A percentile compares a stretch with the other conserved stretches of the same genome.
These are phyloP conservation scores for Kockovaella imperatae DNA, from an alignment of 768 basidiomycete species.

Conservation along the genomic window DNA sequence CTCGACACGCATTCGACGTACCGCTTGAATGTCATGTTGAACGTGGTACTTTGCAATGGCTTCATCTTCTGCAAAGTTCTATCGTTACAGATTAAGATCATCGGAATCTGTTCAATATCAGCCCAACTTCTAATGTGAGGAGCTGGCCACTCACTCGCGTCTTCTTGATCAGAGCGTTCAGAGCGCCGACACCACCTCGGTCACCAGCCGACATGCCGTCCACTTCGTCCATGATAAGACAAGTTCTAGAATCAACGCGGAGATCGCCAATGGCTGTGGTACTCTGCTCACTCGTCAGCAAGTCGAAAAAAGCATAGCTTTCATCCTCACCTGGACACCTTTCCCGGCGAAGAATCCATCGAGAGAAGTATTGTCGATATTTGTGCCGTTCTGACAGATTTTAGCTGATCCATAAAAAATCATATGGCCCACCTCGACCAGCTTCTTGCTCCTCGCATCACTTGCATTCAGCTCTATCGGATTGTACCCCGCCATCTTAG, in stretches of 20 bases:
- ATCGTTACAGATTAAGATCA: conserved; percentile 97
- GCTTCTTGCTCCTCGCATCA: conserved; percentile 89
- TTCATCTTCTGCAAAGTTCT: conserved; percentile 78
- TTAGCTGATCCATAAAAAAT: not conserved
- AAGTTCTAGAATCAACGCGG: conserved; percentile 65
- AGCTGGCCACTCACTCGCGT: conserved; percentile 55
- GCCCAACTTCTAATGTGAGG: not conserved
- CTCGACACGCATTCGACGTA: conserved; percentile 47
- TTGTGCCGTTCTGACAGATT: conserved; percentile 64
- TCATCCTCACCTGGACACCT: conserved; percentile 22
- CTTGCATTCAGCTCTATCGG: conserved; percentile 96
- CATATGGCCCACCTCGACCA: conserved; percentile 65
- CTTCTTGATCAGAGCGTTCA: conserved; percentile 87
- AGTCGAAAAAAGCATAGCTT: not conserved
- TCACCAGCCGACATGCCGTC: conserved; percentile 99
- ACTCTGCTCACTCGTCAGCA: conserved; percentile 40
- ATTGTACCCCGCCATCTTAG: conserved; percentile 79
- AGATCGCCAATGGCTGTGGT: conserved; percentile 62
- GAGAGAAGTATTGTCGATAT: conserved; percentile 77
- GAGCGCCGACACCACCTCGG: conserved; percentile 87
- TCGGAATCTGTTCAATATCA: conserved; percentile 63
- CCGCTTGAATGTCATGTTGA: conserved; percentile 68
- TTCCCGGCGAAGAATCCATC: conserved; percentile 59
- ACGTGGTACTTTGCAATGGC: conserved; percentile 67
- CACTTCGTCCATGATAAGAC: conserved; percentile 98